Evolutionary conservation across 257 asterid genomes (phyloP), one percentile per base, ranked within the genome.

Genomic region (Primulina tabacum): DNA sequence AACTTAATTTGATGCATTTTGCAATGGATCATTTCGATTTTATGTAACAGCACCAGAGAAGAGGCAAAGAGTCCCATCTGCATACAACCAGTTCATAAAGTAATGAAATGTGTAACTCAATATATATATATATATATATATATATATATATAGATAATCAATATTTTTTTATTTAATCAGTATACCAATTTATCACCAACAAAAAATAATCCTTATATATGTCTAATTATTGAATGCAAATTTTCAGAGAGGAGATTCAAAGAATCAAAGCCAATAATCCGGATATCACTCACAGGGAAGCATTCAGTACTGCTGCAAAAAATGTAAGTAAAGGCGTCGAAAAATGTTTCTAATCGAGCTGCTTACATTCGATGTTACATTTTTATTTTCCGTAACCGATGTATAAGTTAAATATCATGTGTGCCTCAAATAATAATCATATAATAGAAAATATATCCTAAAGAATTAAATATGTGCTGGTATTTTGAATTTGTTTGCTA

Each of bases 51-150:
- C 97, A 67, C 97, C 97, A 26, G 97, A 90, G 89, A 90, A 90
- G 83, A 82, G 97, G 76, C 96, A 88, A 77, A 84, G 97, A 47
- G 92, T 90, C 35, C 97, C 97, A 50, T 90, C 97, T 68, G 96
- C 97, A 29, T 90, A 90, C 84, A 90, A 90, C 78, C 97, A 90
- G 82, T 90, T 90, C 89, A 90, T 90, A 79, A 90, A 88, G 96
- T 90, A 85, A 76, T 56, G 59, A 60, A 17, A 62, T 58, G n/a
- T 37, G 58, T 53, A 62, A 2, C 12, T 11, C 65, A 6, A 21
- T 21, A 21, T 21, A 21, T 21, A 21, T 21, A 21, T 21, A 21
- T 0, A 21, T 21, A 21, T n/a, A 21, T 21, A 21, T 21, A 21
- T 21, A 21, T 21, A 21, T 21, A 21, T 0, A 21, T 21, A 21